Base-by-base conservation (phyloP, 352 stramenopile species). In the Thalassiosira ordinaria region DNA sequence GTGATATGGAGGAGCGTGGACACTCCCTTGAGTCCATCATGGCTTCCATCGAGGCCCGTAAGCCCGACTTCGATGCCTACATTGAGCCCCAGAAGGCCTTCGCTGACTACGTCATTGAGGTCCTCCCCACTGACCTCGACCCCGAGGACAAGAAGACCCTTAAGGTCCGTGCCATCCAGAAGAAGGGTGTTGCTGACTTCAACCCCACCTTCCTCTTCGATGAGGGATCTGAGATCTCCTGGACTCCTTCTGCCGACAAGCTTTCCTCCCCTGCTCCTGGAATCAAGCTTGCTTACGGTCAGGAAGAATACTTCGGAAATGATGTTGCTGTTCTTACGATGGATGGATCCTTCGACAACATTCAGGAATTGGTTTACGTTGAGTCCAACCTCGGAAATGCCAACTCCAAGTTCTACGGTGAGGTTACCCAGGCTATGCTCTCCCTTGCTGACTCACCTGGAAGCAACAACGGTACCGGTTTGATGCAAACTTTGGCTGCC, bases 81-180 rank as follows among this genome's bases (percentile, higher is more conserved):
- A 94, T 96, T 85, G 92, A 91, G 65, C 93, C 93, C 52, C 93
- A 96, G 81, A 93, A 94, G 87, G 83, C 84, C 46, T 82, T 89
- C 61, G 82, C 90, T 60, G 93, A 96, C 73, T 78, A 95, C 61
- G 90, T 95, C 46, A 95, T 96, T 75, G 90, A 95, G 79, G 93
- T 96, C 57, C 89, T 96, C 24, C 93, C 93, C 56, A 96, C 93
- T 41, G 71, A 92, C 41, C 89, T 96, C 16, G 91, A 95, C 74
- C 64, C 80, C 9, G 89, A n/a, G n/a, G n/a, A n/a, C n/a, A n/a
- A n/a, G n/a, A n/a, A n/a, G n/a, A n/a, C n/a, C n/a, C n/a, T n/a
- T n/a, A n/a, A n/a, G n/a, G n/a, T n/a, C n/a, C n/a, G n/a, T n/a
- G 87, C 92, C 77, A 95, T 96, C 75, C 93, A 96, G 78, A 95